phyloP scores from a whole-genome alignment of 768 basidiomycete species.

The Lentinula raphanica region DNA sequence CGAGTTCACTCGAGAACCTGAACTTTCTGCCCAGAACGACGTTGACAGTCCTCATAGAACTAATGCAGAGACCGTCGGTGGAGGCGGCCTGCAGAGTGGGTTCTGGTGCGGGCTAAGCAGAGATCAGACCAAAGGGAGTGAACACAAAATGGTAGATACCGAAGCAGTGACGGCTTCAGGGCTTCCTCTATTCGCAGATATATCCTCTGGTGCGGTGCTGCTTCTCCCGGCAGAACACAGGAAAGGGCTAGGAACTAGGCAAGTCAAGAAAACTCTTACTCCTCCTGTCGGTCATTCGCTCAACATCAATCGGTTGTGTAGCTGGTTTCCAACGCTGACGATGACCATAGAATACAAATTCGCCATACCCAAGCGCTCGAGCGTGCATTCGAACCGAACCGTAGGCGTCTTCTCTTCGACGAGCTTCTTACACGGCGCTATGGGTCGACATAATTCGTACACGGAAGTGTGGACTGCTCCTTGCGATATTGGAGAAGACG shows the following conservation, averaged over 20 bases:
- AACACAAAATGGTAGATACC: constrained; percentile 21
- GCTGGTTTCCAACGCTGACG: constrained; percentile 63
- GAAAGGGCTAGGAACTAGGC: constrained; percentile 18
- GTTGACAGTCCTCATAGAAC: constrained; percentile 33
- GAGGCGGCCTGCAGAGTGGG: constrained; percentile 53
- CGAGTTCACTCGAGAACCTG: constrained; percentile 34
- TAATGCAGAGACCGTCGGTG: constrained; percentile 36
- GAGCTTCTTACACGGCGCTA: constrained; percentile 47
- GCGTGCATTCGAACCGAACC: constrained; percentile 40
- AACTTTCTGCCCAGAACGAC: constrained; percentile 34
- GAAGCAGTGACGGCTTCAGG: background rate
- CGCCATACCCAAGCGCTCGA: constrained; percentile 42
- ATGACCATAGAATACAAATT: constrained; percentile 61
- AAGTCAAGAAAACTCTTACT: background rate
- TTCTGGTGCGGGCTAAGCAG: constrained; percentile 49
- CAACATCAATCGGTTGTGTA: constrained; percentile 15
- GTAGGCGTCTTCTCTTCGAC: constrained; percentile 53
- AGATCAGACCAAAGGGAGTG: constrained; percentile 28
- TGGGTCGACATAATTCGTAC: constrained; percentile 52
- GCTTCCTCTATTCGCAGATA: constrained; percentile 55
- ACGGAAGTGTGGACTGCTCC: constrained; percentile 69
- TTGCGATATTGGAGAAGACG: constrained; percentile 43
- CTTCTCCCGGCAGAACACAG: constrained; percentile 44
- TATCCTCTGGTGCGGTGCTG: constrained; percentile 38
- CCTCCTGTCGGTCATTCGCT: background rate